phyloP scores from a whole-genome alignment of 148 eudicot genomes.

The Vaccinium myrtillus region DNA sequence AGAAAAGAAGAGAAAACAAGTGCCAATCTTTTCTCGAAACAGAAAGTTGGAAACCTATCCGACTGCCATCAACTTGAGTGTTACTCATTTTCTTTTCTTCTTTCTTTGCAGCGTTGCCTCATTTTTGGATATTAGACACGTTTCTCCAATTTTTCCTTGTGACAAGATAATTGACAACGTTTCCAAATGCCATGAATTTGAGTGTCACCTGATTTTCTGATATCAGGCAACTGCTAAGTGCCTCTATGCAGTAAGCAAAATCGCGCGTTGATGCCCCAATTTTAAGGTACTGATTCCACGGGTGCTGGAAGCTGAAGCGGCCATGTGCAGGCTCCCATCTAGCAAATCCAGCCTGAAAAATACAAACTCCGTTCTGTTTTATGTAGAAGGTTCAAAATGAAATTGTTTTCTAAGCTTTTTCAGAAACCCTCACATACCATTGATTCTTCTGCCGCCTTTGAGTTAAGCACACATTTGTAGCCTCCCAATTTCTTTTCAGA shows the following conservation, averaged over 20 bases:
- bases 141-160: no score
- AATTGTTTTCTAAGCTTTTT: no score
- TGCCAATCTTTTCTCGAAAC: no score
- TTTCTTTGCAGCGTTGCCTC: no score
- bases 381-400: neutral
- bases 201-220: constrained; percentile 19
- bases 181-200: no score
- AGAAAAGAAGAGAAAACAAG: no score
- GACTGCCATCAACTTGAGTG: neutral
- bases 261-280: constrained; percentile 21
- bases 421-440: constrained; percentile 16
- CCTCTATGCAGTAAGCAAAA: constrained; percentile 25
- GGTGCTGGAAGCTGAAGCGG: constrained; percentile 24
- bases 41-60: neutral
- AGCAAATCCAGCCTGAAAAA: constrained; percentile 24
- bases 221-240: constrained; percentile 21
- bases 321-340: constrained; percentile 35
- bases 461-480: constrained; percentile 26
- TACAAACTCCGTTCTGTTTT: neutral
- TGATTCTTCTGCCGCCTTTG: constrained; percentile 26
- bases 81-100: neutral
- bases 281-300: constrained; percentile 27
- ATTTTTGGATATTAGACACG: no score
- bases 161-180: no score
- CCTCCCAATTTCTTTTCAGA: constrained; percentile 18